Percentiles rank a stretch among this genome's conserved stretches.
phyloP scores from a whole-genome alignment of 768 basidiomycete species.

The Flagelloscypha sp. region DNA sequence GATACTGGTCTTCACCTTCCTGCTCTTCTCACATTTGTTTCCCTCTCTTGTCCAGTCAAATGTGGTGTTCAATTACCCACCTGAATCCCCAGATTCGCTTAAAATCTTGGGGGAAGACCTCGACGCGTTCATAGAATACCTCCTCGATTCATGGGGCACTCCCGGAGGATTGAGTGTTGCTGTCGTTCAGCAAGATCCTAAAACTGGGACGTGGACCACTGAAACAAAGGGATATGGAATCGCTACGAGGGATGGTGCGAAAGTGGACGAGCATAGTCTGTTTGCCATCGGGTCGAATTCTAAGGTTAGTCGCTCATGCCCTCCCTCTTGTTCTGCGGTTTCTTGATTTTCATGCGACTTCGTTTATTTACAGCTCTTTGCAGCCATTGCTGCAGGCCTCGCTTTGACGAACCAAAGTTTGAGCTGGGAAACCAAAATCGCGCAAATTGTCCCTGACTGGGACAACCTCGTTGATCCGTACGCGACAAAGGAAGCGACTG shows the following conservation, averaged over 20 bases:
- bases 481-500: conserved; percentile 22
- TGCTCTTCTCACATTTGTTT: no score
- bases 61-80: no score
- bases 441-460: conserved; percentile 14
- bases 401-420: conserved; percentile 12
- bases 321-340: no score
- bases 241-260: conserved; percentile 14
- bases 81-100: no score
- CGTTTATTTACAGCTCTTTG: conserved; percentile 11
- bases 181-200: conserved; percentile 26
- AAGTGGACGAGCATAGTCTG: conserved; percentile 9
- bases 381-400: conserved; percentile 12
- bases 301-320: no score
- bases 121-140: conserved; percentile 16
- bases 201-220: conserved; percentile 15
- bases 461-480: conserved; percentile 28
- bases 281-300: conserved; percentile 16
- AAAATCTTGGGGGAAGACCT: conserved; percentile 11
- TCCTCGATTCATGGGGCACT: conserved; percentile 19
- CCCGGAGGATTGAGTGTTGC: conserved; percentile 30
- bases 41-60: no score
- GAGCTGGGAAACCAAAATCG: conserved; percentile 14
- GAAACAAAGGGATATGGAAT: conserved; percentile 16
- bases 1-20: no score
- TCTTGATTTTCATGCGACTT: not conserved